Base-by-base conservation (phyloP, 768 basidiomycete species). In the Russula ochroleuca region DNA sequence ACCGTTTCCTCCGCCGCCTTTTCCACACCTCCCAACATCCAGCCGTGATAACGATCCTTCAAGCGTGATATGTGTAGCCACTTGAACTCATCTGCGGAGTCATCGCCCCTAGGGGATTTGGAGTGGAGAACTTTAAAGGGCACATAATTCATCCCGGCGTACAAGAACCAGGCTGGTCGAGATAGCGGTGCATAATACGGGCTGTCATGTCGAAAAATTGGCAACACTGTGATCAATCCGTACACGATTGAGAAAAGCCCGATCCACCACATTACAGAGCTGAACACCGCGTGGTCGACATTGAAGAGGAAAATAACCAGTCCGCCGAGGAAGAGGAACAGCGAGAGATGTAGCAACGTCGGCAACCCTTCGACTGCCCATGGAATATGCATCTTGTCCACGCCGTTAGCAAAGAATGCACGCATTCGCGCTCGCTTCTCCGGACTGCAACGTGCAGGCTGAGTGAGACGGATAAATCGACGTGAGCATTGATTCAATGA, bases 351-450 rank as follows among this genome's bases (percentile, higher is more conserved):
- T 13, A 55, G 35, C 8, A 49, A 19, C 0, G 37, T 4, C 8
- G 53, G 61, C 13, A 55, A 6, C 8, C 25, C 61, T 21, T 40
- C 61, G 8, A 40, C 45, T 9, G 13, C 35, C 25, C 40, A 19
- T 0, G 17, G 5, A 28, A 41, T 6, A 8, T 11, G 40, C 40
- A 49, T 21, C 19, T 7, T 56, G 1, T 48, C 25, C 7, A 55
- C n/a, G 9, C 48, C 38, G 1, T 57, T 15, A n/a, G 48, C 8
- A 35, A 62, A 57, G 15, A 50, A 50, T 4, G 48, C 55, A 19
- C 55, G 55, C 35, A 57, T 41, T n/a, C 61, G 35, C 8, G 61
- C 61, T 15, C 54, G 61, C 54, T 55, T 49, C 3, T 56, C 37
- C 17, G 54, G 61, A n/a, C 33, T 40, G 31, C 31, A 49, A 10